Percentiles rank a stretch among this genome's conserved stretches.
These are phyloP conservation scores for Orbilia quercus DNA, from an alignment of 2,329 filamentous ascomycete genomes.

Conservation along the genomic window DNA sequence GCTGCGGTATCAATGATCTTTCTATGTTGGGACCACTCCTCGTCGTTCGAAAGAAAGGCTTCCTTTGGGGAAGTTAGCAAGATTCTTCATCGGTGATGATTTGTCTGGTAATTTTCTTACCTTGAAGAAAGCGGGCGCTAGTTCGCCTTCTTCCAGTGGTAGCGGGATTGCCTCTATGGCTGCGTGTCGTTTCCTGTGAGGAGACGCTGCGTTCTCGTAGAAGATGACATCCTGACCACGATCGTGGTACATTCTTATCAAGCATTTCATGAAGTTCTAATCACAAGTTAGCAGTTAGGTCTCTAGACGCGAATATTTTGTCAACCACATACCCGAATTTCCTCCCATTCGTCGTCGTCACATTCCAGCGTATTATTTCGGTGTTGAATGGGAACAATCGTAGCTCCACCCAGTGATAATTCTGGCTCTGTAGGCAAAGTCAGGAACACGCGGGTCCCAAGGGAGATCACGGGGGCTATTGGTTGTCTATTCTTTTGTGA, in stretches of 20 bases:
- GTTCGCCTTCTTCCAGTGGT: constrained; percentile 89
- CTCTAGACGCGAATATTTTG: no score
- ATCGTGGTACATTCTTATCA: constrained; percentile 93
- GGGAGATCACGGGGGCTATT: constrained; percentile 82
- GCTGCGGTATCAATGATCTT: constrained; percentile 88
- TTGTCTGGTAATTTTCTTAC: constrained; percentile 32
- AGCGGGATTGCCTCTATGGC: constrained; percentile 87
- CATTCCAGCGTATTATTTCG: constrained; percentile 92
- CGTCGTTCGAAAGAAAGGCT: constrained; percentile 85
- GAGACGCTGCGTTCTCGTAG: constrained; percentile 93
- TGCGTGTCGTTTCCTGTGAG: constrained; percentile 82
- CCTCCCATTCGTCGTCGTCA: constrained; percentile 99
- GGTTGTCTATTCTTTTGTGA: constrained; percentile 85
- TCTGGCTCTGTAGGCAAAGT: constrained; percentile 92
- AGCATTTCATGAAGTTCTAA: constrained; percentile 93
- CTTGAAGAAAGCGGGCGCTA: constrained; percentile 91
- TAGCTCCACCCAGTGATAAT: constrained; percentile 78
- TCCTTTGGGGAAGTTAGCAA: constrained; percentile 66
- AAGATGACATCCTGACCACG: constrained; percentile 93
- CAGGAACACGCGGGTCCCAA: constrained; percentile 86
- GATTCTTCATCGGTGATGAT: constrained; percentile 1
- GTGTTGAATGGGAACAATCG: constrained; percentile 90
- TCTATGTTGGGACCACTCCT: constrained; percentile 95
- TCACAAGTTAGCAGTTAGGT: constrained; percentile 2
- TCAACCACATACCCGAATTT: constrained; percentile 72